Evolutionary conservation across 495 filamentous ascomycete genomes (phyloP).

Genomic region (Cercophora sp.): DNA sequence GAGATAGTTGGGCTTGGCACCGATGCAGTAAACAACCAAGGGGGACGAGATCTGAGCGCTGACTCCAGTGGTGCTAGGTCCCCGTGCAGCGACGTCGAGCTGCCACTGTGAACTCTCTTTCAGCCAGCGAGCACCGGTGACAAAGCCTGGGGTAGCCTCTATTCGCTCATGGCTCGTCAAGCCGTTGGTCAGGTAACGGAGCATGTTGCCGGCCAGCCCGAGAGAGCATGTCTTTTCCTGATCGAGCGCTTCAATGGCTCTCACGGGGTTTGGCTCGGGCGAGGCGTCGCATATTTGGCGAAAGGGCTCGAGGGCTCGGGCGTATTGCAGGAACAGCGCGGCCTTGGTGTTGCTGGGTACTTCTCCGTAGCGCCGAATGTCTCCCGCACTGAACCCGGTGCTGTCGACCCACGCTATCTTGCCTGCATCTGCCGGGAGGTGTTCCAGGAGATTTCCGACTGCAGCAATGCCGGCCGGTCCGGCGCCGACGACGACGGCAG

Average conservation of each 20-base stretch:
- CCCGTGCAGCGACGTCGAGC: background rate
- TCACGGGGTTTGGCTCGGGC: constrained; percentile 12
- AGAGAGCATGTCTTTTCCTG: constrained; percentile 17
- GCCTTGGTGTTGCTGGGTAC: constrained; percentile 22
- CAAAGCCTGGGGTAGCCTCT: constrained; percentile 3
- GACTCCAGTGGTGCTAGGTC: background rate
- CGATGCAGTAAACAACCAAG: constrained; percentile 22
- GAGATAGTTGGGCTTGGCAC: background rate
- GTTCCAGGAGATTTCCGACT: constrained; percentile 23
- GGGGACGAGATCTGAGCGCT: background rate
- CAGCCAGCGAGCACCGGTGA: background rate
- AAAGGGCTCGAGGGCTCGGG: constrained; percentile 11
- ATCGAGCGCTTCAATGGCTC: background rate
- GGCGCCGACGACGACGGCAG: constrained; percentile 22
- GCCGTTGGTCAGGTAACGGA: background rate
- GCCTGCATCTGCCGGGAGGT: background rate
- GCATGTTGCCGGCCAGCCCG: constrained; percentile 20
- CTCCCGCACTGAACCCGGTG: constrained; percentile 13
- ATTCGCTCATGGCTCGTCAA: constrained; percentile 11
- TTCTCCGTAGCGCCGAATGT: constrained; percentile 14
- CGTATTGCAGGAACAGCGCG: constrained; percentile 17
- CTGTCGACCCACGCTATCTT: constrained; percentile 24
- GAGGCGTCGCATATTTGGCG: constrained; percentile 9
- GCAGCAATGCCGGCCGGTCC: constrained; percentile 26
- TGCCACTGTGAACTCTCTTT: background rate